Conservation (phyloP, 352 stramenopile genomes). For the Pythium brassicae region DNA sequence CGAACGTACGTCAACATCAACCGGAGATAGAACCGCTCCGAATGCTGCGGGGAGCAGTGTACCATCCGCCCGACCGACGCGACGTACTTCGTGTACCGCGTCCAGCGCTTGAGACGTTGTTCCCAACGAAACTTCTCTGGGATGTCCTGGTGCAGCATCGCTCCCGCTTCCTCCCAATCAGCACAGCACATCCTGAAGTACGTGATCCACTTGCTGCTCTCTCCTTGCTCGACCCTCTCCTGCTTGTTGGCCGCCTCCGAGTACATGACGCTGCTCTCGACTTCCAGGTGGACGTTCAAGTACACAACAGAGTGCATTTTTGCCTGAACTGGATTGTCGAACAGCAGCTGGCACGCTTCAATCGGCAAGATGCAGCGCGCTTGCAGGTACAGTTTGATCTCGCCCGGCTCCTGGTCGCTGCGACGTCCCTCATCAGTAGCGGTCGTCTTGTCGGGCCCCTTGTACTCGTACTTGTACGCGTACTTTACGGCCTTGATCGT, state of each 20-base stretch:
- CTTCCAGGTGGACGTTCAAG: constrained; percentile 11
- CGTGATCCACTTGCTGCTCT: constrained; percentile 4
- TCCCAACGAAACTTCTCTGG: constrained; percentile 14
- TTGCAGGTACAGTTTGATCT: constrained; percentile 21
- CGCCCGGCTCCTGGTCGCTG: constrained; percentile 6
- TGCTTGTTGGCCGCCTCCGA: too few relatives aligned
- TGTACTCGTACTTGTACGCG: constrained; percentile 4
- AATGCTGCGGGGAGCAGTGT: constrained; percentile 14
- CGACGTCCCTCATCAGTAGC: not conserved
- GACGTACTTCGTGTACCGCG: constrained; percentile 10
- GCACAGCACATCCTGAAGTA: constrained; percentile 15
- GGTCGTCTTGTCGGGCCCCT: not conserved
- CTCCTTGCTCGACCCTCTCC: not conserved
- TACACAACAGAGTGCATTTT: constrained; percentile 15
- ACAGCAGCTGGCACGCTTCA: constrained; percentile 22
- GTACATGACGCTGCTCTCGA: constrained; percentile 4
- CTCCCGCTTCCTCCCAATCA: constrained; percentile 5
- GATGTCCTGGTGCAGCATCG: constrained; percentile 18
- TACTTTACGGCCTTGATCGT: constrained; percentile 1
- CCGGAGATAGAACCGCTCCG: constrained; percentile 20
- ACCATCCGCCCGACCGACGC: constrained; percentile 17
- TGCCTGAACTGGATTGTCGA: constrained; percentile 20
- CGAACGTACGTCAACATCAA: too few relatives aligned
- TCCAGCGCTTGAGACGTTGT: constrained; percentile 10
- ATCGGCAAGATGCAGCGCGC: constrained; percentile 27